These are phyloP conservation scores for Sphaerulina vaccinii DNA, from an alignment of 2,329 filamentous ascomycete genomes.

Conservation along the genomic window DNA sequence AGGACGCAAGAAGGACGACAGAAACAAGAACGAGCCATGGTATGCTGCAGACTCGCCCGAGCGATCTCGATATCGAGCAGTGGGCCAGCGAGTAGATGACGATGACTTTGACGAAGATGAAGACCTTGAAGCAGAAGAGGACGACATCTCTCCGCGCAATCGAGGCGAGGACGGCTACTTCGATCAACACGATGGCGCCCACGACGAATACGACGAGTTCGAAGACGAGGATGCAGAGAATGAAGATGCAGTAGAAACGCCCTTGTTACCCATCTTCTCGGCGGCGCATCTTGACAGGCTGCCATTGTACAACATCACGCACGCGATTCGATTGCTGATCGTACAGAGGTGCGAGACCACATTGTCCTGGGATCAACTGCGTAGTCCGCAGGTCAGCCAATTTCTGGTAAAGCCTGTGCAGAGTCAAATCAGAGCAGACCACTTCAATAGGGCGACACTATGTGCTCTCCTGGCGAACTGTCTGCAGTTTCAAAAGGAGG, in stretches of 20 bases:
- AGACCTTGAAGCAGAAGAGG: conserved; percentile 28
- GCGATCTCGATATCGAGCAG: conserved; percentile 28
- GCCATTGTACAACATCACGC: conserved; percentile 86
- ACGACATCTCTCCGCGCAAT: conserved; percentile 23
- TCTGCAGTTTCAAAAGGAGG: conserved; percentile 88
- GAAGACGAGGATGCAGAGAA: conserved; percentile 46
- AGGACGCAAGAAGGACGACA: conserved; percentile 23
- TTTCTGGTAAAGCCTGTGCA: conserved; percentile 95
- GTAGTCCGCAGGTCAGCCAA: conserved; percentile 93
- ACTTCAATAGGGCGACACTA: conserved; percentile 81
- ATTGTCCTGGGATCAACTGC: conserved; percentile 88
- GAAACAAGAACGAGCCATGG: conserved; percentile 13
- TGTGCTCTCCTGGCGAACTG: conserved; percentile 93
- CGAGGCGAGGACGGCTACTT: conserved; percentile 22
- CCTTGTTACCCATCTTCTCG: conserved; percentile 75
- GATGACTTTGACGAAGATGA: conserved; percentile 20
- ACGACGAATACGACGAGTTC: conserved; percentile 39
- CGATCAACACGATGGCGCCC: conserved; percentile 20
- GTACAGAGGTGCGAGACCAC: conserved; percentile 86
- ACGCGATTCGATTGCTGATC: conserved; percentile 82
- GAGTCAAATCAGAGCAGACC: conserved; percentile 76
- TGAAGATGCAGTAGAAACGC: conserved; percentile 47
- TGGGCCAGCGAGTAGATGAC: conserved; percentile 24
- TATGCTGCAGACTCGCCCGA: conserved; percentile 29
- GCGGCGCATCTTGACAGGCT: conserved; percentile 76